A percentile compares a stretch with the other conserved stretches of the same genome.
Evolutionary conservation across 805 yeast species (phyloP).

Genomic region (Kuraishia borneana): DNA sequence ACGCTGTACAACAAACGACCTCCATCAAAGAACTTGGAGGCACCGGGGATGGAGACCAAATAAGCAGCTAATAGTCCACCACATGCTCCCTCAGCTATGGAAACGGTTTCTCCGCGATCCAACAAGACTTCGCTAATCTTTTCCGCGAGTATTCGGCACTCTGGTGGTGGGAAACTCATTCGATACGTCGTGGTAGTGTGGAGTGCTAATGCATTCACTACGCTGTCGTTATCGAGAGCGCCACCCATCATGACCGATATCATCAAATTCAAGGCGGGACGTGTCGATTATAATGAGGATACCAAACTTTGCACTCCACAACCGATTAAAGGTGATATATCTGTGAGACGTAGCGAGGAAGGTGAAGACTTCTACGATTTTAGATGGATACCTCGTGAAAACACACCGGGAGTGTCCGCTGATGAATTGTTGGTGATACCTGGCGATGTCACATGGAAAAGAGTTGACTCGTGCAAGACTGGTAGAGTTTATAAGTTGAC

Average conservation of each 20-base stretch:
- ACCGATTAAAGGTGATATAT: slow-evolving; percentile 56
- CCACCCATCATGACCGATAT: too few relatives aligned
- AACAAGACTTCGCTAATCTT: slow-evolving; percentile 48
- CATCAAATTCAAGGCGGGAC: slow-evolving; percentile 65
- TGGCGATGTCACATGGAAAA: slow-evolving; percentile 76
- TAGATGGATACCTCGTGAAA: slow-evolving; percentile 50
- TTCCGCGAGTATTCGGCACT: slow-evolving; percentile 35
- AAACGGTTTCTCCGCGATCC: slow-evolving; percentile 48
- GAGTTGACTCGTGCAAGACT: slow-evolving; percentile 53
- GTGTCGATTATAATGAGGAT: slow-evolving; percentile 52
- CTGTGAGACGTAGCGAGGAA: slow-evolving; percentile 50
- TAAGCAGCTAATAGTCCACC: slow-evolving; percentile 81
- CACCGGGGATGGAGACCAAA: slow-evolving; percentile 76
- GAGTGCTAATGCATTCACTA: too few relatives aligned
- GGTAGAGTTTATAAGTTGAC: slow-evolving; percentile 54
- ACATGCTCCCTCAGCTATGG: slow-evolving; percentile 82
- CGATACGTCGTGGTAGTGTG: too few relatives aligned
- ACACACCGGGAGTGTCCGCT: slow-evolving; percentile 30
- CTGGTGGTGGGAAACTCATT: slow-evolving; percentile 50
- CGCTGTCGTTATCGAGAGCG: too few relatives aligned
- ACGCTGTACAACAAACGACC: slow-evolving; percentile 74
- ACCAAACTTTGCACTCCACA: slow-evolving; percentile 59
- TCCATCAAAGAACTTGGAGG: slow-evolving; percentile 74
- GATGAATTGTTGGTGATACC: slow-evolving; percentile 69
- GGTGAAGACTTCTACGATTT: slow-evolving; percentile 65